Percentiles rank a stretch among this genome's conserved stretches.
phyloP scores from a whole-genome alignment of 164 flowering plant genomes.

The Echeveria elegans region DNA sequence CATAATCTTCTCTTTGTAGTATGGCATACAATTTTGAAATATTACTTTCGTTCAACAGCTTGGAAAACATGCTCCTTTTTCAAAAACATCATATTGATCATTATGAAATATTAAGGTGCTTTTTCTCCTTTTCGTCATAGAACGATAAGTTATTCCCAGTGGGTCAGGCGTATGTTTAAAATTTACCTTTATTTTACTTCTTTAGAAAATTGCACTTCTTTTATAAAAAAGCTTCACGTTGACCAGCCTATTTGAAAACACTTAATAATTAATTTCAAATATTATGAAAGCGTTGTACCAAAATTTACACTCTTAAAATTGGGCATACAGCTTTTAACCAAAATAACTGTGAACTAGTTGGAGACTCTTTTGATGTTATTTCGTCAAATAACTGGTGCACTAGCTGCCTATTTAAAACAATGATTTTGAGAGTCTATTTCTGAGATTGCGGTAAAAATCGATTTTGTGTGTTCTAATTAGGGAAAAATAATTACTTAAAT shows the following conservation, averaged over 20 bases:
- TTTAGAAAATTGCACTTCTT: not conserved
- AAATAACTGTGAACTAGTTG: not conserved
- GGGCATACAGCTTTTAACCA: not conserved
- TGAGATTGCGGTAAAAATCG: not conserved
- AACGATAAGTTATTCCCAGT: too few species aligned
- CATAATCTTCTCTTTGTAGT: too few species aligned
- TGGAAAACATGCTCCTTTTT: too few species aligned
- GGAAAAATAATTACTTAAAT: too few species aligned
- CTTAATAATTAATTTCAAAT: not conserved
- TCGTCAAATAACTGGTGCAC: not conserved
- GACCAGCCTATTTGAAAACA: not conserved
- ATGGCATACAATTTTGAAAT: too few species aligned
- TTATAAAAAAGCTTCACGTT: too few species aligned
- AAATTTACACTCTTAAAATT: not conserved
- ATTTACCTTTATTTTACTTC: not conserved
- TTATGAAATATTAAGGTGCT: not conserved
- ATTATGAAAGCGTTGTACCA: not conserved
- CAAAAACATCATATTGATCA: too few species aligned
- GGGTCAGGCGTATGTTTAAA: not conserved
- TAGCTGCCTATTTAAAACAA: not conserved
- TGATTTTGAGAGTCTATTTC: not conserved
- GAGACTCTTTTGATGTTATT: not conserved
- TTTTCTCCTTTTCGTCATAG: not conserved
- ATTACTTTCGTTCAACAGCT: too few species aligned
- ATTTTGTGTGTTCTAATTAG: too few species aligned